These are phyloP conservation scores for Fonsecaea nubica DNA, from an alignment of 2,329 filamentous ascomycete species.

Conservation along the genomic window DNA sequence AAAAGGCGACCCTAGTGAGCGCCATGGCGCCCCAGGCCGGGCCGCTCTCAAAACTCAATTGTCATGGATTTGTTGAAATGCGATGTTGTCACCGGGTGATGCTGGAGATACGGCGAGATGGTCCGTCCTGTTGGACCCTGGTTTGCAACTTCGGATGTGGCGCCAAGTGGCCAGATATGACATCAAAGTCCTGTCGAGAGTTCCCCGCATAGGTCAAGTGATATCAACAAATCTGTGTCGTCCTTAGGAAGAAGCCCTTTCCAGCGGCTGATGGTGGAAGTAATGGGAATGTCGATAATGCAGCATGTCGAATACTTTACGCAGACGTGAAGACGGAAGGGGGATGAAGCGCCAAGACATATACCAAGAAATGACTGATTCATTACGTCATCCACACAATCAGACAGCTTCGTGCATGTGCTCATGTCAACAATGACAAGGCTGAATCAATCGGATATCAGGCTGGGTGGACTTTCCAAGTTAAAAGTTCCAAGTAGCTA, in stretches of 20 bases:
- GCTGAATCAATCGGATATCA: background rate
- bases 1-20: background rate
- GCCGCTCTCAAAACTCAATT: background rate
- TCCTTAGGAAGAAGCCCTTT: background rate
- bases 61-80: background rate
- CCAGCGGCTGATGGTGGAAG: background rate
- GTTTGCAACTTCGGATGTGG: background rate
- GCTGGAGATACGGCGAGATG: background rate
- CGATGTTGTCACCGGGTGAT: background rate
- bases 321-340: background rate
- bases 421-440: background rate
- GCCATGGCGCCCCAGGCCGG: background rate
- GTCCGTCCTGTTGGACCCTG: slow-evolving; percentile 5
- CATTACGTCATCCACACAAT: background rate
- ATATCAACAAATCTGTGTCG: background rate
- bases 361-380: background rate
- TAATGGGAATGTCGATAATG: background rate
- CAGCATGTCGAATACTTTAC: background rate
- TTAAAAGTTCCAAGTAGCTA: background rate
- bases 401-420: background rate
- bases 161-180: background rate
- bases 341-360: background rate
- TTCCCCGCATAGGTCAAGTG: background rate
- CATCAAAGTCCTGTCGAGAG: background rate
- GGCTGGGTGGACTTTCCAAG: background rate